Percentiles rank a stretch among this genome's conserved stretches.
phyloP scores from a whole-genome alignment of 1,139 yeast species.

The Candida mesenterica region DNA sequence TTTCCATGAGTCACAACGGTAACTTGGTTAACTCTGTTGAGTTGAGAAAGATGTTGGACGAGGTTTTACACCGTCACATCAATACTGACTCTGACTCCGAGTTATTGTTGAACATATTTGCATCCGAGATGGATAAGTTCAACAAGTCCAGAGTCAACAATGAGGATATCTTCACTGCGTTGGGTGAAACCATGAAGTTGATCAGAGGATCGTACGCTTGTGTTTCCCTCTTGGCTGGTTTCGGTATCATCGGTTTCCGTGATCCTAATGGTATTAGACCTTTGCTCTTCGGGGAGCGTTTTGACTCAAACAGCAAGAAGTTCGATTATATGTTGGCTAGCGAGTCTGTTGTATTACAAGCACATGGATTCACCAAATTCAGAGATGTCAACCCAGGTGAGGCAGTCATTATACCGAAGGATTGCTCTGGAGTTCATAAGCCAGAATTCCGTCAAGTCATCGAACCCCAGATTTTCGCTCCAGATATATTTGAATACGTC shows the following conservation, averaged over 20 bases:
- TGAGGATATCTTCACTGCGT: conserved; percentile 82
- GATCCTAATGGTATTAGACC: conserved; percentile 98
- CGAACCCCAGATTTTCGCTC: conserved; percentile 76
- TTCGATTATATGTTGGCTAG: conserved; percentile 93
- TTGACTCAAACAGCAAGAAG: conserved; percentile 57
- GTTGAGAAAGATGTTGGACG: conserved; percentile 78
- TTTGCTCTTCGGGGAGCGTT: conserved; percentile 77
- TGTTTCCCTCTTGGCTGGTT: conserved; percentile 93
- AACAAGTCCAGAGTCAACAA: conserved; percentile 92
- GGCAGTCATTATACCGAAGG: conserved; percentile 88
- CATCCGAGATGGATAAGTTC: conserved; percentile 85
- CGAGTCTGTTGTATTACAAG: conserved; percentile 90
- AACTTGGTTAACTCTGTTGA: conserved; percentile 86
- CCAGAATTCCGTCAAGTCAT: conserved; percentile 90
- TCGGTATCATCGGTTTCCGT: conserved; percentile 91
- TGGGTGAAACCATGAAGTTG: conserved; percentile 73
- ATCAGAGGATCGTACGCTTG: conserved; percentile 97
- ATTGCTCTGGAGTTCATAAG: conserved; percentile 34
- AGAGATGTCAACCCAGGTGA: conserved; percentile 92
- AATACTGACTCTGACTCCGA: conserved; percentile 97
- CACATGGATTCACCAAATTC: conserved; percentile 82
- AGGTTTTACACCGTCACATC: conserved; percentile 92
- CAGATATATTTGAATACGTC: conserved; percentile 96
- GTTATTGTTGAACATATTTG: conserved; percentile 82
- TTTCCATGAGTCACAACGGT: conserved; percentile 88